A percentile compares a stretch with the other conserved stretches of the same genome.
phyloP scores from a whole-genome alignment of 192 early-diverging fungal genomes.

The Coemansia sp. region DNA sequence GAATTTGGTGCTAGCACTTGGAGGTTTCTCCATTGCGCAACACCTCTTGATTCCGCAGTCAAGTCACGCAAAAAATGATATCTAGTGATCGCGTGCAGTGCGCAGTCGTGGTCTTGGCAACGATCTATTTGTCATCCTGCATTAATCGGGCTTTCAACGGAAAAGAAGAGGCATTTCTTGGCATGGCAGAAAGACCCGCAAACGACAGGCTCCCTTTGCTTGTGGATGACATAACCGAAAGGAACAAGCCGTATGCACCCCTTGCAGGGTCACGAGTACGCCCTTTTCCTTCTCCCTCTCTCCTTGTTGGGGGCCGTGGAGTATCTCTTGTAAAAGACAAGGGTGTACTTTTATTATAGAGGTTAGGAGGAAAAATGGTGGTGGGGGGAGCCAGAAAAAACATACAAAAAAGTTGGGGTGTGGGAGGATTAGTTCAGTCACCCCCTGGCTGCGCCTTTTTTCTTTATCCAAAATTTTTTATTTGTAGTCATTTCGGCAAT shows the following conservation, averaged over 20 bases:
- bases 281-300: too few relatives aligned
- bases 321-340: not conserved
- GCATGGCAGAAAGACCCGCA: not conserved
- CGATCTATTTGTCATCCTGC: not conserved
- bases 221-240: too few relatives aligned
- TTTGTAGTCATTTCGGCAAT: not conserved
- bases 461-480: conserved; percentile 10
- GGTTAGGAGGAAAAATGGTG: too few relatives aligned
- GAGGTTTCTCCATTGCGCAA: not conserved
- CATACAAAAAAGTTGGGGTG: not conserved
- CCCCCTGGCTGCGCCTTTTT: conserved; percentile 32
- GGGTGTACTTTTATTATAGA: not conserved
- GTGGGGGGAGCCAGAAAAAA: too few relatives aligned
- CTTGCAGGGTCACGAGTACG: not conserved
- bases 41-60: not conserved
- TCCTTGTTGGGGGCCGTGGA: not conserved
- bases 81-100: not conserved
- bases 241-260: not conserved
- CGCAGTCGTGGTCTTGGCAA: not conserved
- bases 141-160: not conserved
- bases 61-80: not conserved
- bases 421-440: not conserved
- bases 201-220: too few relatives aligned
- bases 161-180: not conserved
- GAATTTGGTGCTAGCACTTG: not conserved